Evolutionary conservation across 176 grass and related monocot species (phyloP).

Genomic region (Alloteropsis semialata): DNA sequence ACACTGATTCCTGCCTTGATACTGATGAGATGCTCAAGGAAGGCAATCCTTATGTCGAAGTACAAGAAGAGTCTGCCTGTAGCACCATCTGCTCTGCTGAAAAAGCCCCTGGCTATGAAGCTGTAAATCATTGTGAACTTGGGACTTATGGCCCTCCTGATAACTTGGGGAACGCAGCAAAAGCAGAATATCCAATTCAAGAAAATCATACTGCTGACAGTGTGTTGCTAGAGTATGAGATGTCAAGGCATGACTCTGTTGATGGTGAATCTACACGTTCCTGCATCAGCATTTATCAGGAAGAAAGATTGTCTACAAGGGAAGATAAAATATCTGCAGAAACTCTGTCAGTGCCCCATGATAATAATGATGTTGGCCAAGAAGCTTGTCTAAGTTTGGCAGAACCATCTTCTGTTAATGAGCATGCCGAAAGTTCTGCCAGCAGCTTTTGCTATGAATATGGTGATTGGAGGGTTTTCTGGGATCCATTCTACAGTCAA

Average conservation of each 20-base stretch:
- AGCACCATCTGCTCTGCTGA: slow-evolving; percentile 10
- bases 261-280: slow-evolving; percentile 38
- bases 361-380: slow-evolving; percentile 12
- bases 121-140: slow-evolving; percentile 31
- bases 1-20: slow-evolving; percentile 16
- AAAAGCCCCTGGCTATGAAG: not conserved
- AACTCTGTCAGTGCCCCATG: slow-evolving; percentile 17
- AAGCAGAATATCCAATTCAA: slow-evolving; percentile 28
- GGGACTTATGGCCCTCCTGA: not conserved
- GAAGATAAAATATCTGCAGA: slow-evolving; percentile 36
- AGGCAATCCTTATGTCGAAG: slow-evolving; percentile 4
- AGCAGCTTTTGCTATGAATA: slow-evolving; percentile 46
- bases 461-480: slow-evolving; percentile 74
- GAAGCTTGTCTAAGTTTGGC: slow-evolving; percentile 15
- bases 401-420: slow-evolving; percentile 33
- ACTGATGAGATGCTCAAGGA: slow-evolving; percentile 13
- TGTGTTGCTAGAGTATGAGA: slow-evolving; percentile 7
- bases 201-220: slow-evolving; percentile 23
- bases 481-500: slow-evolving; percentile 73
- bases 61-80: slow-evolving; percentile 11
- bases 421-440: slow-evolving; percentile 28
- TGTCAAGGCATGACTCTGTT: slow-evolving; percentile 8
- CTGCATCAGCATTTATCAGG: slow-evolving; percentile 26
- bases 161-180: slow-evolving; percentile 27
- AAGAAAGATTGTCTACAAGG: slow-evolving; percentile 17